Conservation (phyloP, 2,329 filamentous ascomycete species). For the Aureobasidium leucospermi region DNA sequence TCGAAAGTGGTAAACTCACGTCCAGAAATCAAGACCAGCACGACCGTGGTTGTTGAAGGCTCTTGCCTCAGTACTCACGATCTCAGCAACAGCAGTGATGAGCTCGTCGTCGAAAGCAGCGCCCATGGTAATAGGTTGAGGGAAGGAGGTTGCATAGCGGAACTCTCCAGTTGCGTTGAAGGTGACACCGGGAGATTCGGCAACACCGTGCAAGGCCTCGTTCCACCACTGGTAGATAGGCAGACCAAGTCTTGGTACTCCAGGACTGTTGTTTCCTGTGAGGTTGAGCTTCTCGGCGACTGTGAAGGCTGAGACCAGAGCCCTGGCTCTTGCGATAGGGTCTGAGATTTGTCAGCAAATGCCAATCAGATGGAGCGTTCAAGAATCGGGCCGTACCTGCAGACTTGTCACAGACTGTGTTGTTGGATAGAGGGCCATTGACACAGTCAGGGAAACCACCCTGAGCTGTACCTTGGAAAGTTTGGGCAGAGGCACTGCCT, state of each 20-base stretch:
- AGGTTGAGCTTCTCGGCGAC: constrained; percentile 50
- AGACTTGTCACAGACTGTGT: constrained; percentile 43
- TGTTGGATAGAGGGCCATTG: constrained; percentile 42
- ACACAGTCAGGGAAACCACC: constrained; percentile 43
- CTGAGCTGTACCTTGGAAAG: neutral
- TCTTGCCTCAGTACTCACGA: constrained; percentile 54
- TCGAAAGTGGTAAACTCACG: constrained; percentile 21
- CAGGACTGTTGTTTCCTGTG: constrained; percentile 42
- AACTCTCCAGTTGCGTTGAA: constrained; percentile 49
- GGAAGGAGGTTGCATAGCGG: constrained; percentile 57
- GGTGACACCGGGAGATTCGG: constrained; percentile 44
- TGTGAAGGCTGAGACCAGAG: constrained; percentile 44
- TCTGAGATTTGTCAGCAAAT: constrained; percentile 15
- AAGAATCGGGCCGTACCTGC: constrained; percentile 23
- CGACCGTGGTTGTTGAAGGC: constrained; percentile 56
- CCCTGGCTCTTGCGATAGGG: constrained; percentile 34
- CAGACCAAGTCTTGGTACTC: constrained; percentile 50
- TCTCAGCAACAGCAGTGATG: constrained; percentile 48
- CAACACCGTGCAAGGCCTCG: constrained; percentile 51
- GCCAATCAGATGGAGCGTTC: neutral
- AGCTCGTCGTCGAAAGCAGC: constrained; percentile 59
- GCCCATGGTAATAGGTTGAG: constrained; percentile 54
- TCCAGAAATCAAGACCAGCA: constrained; percentile 54
- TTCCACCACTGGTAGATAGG: constrained; percentile 56
- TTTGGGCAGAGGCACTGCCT: constrained; percentile 6